Evolutionary conservation across 1,284 basidiomycete genomes (phyloP).

Genomic region (Fistulina hepatica): DNA sequence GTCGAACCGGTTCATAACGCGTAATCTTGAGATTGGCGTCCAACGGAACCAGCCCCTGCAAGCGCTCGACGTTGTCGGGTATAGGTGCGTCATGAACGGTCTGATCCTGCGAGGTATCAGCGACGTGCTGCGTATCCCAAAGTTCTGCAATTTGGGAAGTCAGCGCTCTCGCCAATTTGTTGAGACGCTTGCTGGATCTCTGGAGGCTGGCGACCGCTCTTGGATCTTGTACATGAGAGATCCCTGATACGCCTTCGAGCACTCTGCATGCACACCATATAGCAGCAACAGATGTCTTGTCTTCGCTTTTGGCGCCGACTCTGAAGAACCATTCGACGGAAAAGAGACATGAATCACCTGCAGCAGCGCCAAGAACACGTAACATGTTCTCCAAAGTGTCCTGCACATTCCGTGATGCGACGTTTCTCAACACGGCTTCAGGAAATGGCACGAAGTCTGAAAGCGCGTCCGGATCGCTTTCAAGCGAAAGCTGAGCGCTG

Average conservation of each 20-base stretch:
- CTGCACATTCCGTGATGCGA: conserved; percentile 46
- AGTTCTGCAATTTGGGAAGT: conserved; percentile 54
- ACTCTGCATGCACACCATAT: conserved; percentile 76
- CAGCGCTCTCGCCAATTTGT: conserved; percentile 56
- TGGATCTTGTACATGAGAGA: conserved; percentile 33
- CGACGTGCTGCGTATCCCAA: conserved; percentile 43
- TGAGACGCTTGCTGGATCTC: conserved; percentile 40
- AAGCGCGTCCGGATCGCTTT: conserved; percentile 29
- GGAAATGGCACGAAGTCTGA: conserved; percentile 41
- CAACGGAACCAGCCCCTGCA: conserved; percentile 39
- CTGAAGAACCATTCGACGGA: conserved; percentile 75
- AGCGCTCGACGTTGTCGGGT: conserved; percentile 35
- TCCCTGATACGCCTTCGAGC: conserved; percentile 55
- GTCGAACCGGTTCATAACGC: conserved; percentile 8
- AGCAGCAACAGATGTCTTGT: conserved; percentile 50
- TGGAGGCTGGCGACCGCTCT: no score
- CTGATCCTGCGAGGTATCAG: conserved; percentile 22
- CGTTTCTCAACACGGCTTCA: conserved; percentile 46
- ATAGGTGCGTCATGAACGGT: no score
- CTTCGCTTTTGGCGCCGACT: conserved; percentile 39
- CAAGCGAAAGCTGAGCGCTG: conserved; percentile 47
- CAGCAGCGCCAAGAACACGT: conserved; percentile 55
- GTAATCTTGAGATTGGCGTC: conserved; percentile 34
- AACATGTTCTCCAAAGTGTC: conserved; percentile 60
- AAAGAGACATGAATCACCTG: conserved; percentile 58